Evolutionary conservation across 495 filamentous ascomycete genomes (phyloP).

Genomic region (Lasiosphaeria miniovina): DNA sequence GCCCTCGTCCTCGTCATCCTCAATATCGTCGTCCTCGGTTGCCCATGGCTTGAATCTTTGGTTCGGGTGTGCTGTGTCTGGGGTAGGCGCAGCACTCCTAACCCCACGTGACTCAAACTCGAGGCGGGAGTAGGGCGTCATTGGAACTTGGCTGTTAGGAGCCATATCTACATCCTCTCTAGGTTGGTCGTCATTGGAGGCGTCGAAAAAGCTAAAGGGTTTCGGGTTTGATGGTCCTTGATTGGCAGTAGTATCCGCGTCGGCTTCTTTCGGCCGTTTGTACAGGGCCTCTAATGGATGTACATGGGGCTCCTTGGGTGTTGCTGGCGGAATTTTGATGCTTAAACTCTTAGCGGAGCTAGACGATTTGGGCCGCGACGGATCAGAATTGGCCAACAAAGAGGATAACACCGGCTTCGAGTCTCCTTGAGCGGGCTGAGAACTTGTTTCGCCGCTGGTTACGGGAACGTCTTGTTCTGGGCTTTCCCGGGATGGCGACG

Average conservation of each 20-base stretch:
- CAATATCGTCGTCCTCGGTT: conserved; percentile 36
- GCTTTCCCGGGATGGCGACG: neutral
- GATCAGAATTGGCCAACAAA: conserved; percentile 21
- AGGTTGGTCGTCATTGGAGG: conserved; percentile 34
- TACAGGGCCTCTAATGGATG: conserved; percentile 89
- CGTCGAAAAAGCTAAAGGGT: conserved; percentile 52
- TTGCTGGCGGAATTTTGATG: conserved; percentile 50
- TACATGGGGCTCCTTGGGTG: conserved; percentile 49
- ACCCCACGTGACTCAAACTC: conserved; percentile 71
- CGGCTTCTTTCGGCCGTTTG: conserved; percentile 59
- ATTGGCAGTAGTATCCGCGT: conserved; percentile 22
- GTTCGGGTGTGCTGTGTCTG: conserved; percentile 79
- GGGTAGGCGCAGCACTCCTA: conserved; percentile 87
- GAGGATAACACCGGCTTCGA: neutral
- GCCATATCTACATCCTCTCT: conserved; percentile 39
- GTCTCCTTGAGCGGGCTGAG: neutral
- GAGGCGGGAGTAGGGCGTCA: conserved; percentile 75
- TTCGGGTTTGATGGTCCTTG: conserved; percentile 25
- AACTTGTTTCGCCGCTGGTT: neutral
- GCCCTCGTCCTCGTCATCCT: conserved; percentile 37
- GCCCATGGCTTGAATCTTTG: conserved; percentile 53
- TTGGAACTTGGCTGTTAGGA: conserved; percentile 47
- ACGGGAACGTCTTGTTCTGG: conserved; percentile 15
- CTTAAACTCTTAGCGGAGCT: conserved; percentile 42
- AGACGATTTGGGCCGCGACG: conserved; percentile 39